These are phyloP conservation scores for Arthrobotrys sphaeroides DNA, from an alignment of 2,329 filamentous ascomycete species.

Conservation along the genomic window DNA sequence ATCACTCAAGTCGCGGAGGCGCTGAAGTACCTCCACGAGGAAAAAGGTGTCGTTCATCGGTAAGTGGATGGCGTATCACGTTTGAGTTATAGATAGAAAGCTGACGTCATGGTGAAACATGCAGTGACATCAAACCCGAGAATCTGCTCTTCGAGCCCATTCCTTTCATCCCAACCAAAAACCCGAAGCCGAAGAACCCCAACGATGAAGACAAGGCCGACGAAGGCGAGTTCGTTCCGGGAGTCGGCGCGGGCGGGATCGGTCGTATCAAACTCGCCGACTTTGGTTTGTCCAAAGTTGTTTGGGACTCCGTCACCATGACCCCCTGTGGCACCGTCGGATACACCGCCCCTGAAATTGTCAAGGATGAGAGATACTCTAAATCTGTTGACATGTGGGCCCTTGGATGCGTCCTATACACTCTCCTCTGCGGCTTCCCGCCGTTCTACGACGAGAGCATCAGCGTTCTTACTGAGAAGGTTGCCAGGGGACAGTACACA, in stretches of 20 bases:
- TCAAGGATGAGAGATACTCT: conserved; percentile 98
- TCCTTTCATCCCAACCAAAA: conserved; percentile 79
- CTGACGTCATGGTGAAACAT: conserved; percentile 57
- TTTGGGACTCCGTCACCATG: conserved; percentile 98
- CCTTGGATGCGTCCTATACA: conserved; percentile 94
- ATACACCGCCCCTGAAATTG: conserved; percentile 97
- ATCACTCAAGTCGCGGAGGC: conserved; percentile 95
- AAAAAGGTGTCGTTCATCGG: conserved; percentile 96
- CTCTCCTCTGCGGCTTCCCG: conserved; percentile 93
- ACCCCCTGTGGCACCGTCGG: conserved; percentile 98
- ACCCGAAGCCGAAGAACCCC: conserved; percentile 80
- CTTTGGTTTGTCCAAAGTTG: conserved; percentile 95
- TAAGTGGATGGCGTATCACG: conserved; percentile 65
- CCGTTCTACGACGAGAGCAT: conserved; percentile 99
- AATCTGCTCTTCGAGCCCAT: conserved; percentile 93
- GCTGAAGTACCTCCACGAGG: conserved; percentile 91
- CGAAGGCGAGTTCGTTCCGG: conserved; percentile 88
- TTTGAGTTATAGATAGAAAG: conserved; percentile 59
- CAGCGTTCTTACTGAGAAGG: conserved; percentile 95
- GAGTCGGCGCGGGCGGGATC: conserved; percentile 86
- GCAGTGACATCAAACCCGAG: conserved; percentile 98
- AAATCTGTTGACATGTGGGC: conserved; percentile 99
- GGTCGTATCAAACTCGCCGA: conserved; percentile 97
- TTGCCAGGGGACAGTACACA: conserved; percentile 94
- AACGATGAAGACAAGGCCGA: conserved; percentile 98